Percentiles rank a stretch among this genome's conserved stretches.
These are phyloP conservation scores for Barnettozyma sp. DNA, from an alignment of 805 yeast genomes.

Conservation along the genomic window DNA sequence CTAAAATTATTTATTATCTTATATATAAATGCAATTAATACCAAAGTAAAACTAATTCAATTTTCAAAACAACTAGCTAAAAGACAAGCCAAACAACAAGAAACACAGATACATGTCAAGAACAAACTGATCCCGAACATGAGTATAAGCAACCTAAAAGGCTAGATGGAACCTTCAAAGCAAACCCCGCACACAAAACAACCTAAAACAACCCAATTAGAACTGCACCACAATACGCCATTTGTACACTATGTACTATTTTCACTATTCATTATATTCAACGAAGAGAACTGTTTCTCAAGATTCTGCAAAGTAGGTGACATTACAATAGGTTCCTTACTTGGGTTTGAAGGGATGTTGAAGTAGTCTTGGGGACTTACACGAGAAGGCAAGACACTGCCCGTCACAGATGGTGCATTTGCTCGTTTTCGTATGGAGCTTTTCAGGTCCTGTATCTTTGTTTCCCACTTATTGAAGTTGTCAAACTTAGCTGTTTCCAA, in stretches of 20 bases:
- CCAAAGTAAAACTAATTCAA: no score
- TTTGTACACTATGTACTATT: no score
- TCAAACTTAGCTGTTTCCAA: conserved; percentile 16
- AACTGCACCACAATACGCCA: background rate
- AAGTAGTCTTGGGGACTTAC: conserved; percentile 1
- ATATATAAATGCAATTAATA: no score
- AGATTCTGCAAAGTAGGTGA: conserved; percentile 12
- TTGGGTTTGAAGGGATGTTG: background rate
- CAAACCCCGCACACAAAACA: no score
- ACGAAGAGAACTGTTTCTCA: conserved; percentile 8
- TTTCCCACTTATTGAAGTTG: conserved; percentile 22
- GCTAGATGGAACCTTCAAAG: no score
- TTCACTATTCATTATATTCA: conserved; percentile 1
- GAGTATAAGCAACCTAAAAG: no score
- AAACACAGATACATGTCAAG: no score
- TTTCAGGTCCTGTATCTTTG: conserved; percentile 14
- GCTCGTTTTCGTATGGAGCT: background rate
- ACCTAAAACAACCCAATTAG: background rate
- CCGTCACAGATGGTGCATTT: background rate
- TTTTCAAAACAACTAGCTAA: no score
- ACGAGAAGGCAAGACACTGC: background rate
- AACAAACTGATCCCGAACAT: no score
- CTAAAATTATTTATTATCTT: no score
- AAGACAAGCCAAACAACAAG: no score
- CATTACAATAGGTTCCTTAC: background rate